These are phyloP conservation scores for Microstegium vimineum DNA, from an alignment of 176 grass and related monocot species.

Conservation along the genomic window DNA sequence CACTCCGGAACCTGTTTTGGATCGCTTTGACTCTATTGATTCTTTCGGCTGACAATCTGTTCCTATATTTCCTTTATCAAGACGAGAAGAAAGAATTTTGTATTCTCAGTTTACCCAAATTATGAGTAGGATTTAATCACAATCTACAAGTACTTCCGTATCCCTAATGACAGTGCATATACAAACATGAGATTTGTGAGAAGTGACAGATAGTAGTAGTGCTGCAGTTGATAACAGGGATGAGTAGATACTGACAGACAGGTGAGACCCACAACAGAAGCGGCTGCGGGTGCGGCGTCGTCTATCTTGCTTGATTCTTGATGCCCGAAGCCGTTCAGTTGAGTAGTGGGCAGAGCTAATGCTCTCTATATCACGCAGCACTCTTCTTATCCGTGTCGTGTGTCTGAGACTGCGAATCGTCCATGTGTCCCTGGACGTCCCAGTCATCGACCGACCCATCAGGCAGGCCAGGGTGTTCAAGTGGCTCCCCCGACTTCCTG, in stretches of 20 bases:
- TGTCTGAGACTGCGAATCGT: background rate
- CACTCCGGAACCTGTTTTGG: background rate
- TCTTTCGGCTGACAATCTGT: background rate
- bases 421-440: slow-evolving; percentile 2
- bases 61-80: background rate
- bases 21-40: background rate
- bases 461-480: background rate
- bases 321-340: background rate
- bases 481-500: background rate
- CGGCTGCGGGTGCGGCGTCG: background rate
- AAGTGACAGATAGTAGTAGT: too few relatives aligned
- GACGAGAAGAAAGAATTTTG: background rate
- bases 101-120: background rate
- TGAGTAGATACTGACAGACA: background rate
- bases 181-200: too few relatives aligned
- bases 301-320: background rate
- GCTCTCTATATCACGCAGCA: background rate
- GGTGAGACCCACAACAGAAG: background rate
- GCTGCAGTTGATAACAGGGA: too few relatives aligned
- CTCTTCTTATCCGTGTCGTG: background rate
- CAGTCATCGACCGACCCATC: background rate
- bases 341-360: background rate
- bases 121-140: background rate
- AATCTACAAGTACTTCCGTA: background rate
- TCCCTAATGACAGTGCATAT: too few relatives aligned